Conservation (phyloP, 2,329 filamentous ascomycete species). For the Trichoderma oligosporum region DNA sequence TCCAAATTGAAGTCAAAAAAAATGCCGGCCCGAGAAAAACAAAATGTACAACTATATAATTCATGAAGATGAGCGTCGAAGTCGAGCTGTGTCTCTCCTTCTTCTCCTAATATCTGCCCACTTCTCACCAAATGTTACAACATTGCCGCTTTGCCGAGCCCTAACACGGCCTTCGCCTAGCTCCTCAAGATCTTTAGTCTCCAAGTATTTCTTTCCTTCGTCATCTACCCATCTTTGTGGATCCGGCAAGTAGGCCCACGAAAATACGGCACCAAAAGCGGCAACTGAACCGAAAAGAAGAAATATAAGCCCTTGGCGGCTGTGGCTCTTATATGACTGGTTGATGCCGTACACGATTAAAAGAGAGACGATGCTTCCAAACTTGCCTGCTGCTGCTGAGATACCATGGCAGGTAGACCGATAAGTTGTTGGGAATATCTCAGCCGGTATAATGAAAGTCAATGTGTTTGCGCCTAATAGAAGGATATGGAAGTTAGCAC, state of each 20-base stretch:
- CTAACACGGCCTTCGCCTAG: conserved; percentile 47
- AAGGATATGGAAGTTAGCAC: conserved; percentile 17
- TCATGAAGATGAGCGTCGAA: conserved; percentile 1
- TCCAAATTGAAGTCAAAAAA: background rate
- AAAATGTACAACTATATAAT: background rate
- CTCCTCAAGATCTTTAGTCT: conserved; percentile 48
- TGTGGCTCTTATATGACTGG: conserved; percentile 38
- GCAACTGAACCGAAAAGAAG: conserved; percentile 50
- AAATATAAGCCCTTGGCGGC: conserved; percentile 48
- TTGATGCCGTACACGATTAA: conserved; percentile 50
- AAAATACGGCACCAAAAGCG: conserved; percentile 46
- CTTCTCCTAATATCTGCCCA: conserved; percentile 38
- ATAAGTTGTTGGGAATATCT: conserved; percentile 62
- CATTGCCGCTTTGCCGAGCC: conserved; percentile 43
- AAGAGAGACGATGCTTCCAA: conserved; percentile 52
- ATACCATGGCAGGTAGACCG: conserved; percentile 61
- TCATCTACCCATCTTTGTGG: conserved; percentile 40
- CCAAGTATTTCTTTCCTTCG: conserved; percentile 37
- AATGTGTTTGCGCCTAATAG: conserved; percentile 54
- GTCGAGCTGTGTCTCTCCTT: conserved; percentile 25
- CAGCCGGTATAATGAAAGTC: conserved; percentile 61
- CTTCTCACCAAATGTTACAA: conserved; percentile 44
- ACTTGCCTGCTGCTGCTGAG: conserved; percentile 57
- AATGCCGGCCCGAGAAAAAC: background rate
- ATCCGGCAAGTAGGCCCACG: conserved; percentile 51